Percentiles rank a stretch among this genome's conserved stretches.
Conservation (phyloP, 2,329 filamentous ascomycete species). For the Colletotrichum camelliae region DNA sequence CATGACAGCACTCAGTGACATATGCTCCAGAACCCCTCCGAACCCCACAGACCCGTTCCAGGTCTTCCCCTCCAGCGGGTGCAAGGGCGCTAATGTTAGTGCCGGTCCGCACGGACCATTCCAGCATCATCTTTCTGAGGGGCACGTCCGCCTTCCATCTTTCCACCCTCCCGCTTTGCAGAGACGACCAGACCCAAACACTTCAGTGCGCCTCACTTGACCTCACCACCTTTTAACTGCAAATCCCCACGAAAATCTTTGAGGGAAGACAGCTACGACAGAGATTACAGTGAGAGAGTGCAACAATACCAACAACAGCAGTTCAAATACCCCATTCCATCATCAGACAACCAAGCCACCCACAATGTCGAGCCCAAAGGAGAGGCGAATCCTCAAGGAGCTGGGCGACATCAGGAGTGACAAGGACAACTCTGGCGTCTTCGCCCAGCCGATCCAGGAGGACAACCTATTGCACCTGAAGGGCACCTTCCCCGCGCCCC, state of each 20-base stretch:
- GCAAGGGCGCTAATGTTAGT: slow-evolving; percentile 6
- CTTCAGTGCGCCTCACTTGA: not conserved
- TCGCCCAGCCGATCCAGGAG: slow-evolving; percentile 67
- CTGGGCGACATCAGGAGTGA: slow-evolving; percentile 78
- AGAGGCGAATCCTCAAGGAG: slow-evolving; percentile 75
- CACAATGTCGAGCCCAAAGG: slow-evolving; percentile 54
- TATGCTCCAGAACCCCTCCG: not conserved
- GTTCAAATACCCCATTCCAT: not conserved
- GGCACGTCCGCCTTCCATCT: not conserved
- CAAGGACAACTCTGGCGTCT: slow-evolving; percentile 74
- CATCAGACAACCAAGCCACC: slow-evolving; percentile 15
- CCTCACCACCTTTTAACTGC: not conserved
- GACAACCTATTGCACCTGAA: slow-evolving; percentile 82
- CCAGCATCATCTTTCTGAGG: slow-evolving; percentile 14
- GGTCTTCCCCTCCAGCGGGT: not conserved
- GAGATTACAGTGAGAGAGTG: not conserved
- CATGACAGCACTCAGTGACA: not conserved
- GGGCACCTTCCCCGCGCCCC: slow-evolving; percentile 84
- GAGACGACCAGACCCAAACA: not conserved
- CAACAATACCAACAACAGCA: not conserved
- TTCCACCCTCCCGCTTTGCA: not conserved
- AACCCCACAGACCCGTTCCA: not conserved
- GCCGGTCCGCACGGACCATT: slow-evolving; percentile 12
- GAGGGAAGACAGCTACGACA: not conserved
- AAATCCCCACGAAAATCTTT: not conserved